Evolutionary conservation across 805 yeast species (phyloP).

Genomic region (Geotrichum ghanense): DNA sequence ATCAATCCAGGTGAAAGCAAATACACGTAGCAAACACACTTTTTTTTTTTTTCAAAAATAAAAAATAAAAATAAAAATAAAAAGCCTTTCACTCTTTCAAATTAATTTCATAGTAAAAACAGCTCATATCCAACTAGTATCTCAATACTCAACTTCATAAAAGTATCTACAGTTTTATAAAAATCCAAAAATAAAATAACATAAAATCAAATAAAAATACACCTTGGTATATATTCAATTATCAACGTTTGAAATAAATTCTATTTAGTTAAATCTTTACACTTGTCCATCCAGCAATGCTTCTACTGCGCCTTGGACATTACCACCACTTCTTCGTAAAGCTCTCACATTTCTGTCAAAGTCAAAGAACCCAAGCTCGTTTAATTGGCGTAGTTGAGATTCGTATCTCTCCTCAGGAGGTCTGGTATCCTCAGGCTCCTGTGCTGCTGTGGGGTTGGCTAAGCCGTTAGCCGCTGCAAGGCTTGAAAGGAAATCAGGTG

Average conservation of each 20-base stretch:
- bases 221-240: no score
- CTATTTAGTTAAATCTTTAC: constrained; percentile 19
- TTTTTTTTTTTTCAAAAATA: no score
- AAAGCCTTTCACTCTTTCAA: no score
- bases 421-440: constrained; percentile 44
- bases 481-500: constrained; percentile 11
- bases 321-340: constrained; percentile 89
- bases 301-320: constrained; percentile 94
- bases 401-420: constrained; percentile 78
- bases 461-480: constrained; percentile 9
- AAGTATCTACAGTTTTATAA: no score
- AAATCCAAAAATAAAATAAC: no score
- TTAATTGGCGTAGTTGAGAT: constrained; percentile 58
- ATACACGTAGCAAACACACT: no score
- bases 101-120: no score
- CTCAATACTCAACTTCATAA: no score
- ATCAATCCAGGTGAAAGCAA: no score
- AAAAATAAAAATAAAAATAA: no score
- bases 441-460: constrained; percentile 17
- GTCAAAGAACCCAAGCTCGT: constrained; percentile 81
- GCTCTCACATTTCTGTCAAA: constrained; percentile 89
- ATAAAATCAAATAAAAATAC: no score
- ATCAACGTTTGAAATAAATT: neutral
- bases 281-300: constrained; percentile 58
- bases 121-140: no score